Evolutionary conservation across 352 stramenopile species (phyloP).

Genomic region (Pythium chondricola): DNA sequence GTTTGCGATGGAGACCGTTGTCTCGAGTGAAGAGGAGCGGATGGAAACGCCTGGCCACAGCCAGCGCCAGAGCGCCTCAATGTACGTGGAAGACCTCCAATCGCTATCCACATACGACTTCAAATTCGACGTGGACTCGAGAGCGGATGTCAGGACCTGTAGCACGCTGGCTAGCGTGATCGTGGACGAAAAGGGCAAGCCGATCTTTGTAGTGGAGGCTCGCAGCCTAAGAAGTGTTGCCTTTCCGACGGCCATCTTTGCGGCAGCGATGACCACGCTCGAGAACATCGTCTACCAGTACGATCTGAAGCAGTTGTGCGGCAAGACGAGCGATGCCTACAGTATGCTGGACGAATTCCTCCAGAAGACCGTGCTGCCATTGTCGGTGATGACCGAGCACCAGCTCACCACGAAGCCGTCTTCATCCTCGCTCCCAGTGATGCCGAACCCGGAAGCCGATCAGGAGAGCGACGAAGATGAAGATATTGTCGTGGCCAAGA

Average conservation of each 20-base stretch:
- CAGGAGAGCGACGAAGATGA: conserved; percentile 16
- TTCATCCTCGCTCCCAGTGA: conserved; percentile 3
- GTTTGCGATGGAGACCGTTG: conserved; percentile 36
- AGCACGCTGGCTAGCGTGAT: conserved; percentile 31
- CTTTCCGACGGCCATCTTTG: conserved; percentile 55
- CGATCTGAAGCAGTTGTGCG: conserved; percentile 38
- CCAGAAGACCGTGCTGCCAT: conserved; percentile 22
- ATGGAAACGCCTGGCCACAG: conserved; percentile 5
- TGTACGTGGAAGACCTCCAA: conserved; percentile 46
- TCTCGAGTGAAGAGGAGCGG: conserved; percentile 23
- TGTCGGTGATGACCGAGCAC: conserved; percentile 21
- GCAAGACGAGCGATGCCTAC: conserved; percentile 22
- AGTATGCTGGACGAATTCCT: conserved; percentile 36
- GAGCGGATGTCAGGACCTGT: conserved; percentile 12
- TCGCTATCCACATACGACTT: conserved; percentile 30
- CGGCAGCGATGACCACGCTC: conserved; percentile 40
- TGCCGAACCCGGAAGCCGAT: conserved; percentile 1
- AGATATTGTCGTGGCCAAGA: conserved; percentile 11
- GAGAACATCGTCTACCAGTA: conserved; percentile 68
- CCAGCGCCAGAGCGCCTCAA: conserved; percentile 16
- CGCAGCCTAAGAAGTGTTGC: conserved; percentile 30
- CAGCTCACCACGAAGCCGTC: conserved; percentile 14
- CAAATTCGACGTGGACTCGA: conserved; percentile 39
- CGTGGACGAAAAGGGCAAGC: conserved; percentile 38
- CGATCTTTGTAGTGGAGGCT: conserved; percentile 56